Conservation (phyloP, 305 asterid genomes). For the Fraxinus sp. region DNA sequence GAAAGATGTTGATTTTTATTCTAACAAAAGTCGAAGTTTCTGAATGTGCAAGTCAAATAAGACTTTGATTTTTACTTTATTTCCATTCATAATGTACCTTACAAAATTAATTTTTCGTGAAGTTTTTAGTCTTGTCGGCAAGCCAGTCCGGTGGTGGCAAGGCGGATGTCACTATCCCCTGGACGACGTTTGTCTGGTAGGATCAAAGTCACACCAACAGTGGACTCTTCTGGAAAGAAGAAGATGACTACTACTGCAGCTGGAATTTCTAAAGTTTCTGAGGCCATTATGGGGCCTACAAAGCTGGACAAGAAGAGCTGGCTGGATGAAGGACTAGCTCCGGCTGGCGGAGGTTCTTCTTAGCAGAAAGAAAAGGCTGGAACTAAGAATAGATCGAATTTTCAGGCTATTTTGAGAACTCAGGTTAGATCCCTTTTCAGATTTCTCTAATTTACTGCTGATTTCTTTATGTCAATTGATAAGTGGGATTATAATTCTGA, state of each 20-base stretch:
- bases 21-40: too few relatives aligned
- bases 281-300: conserved; percentile 54
- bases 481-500: neutral
- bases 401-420: conserved; percentile 87
- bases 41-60: too few relatives aligned
- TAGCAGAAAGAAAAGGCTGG: conserved; percentile 51
- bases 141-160: conserved; percentile 64
- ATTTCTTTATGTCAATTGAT: neutral
- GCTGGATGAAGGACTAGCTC: conserved; percentile 63
- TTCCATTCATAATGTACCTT: too few relatives aligned
- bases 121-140: too few relatives aligned
- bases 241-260: conserved; percentile 60
- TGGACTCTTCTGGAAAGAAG: conserved; percentile 76
- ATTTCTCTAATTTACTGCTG: neutral
- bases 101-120: too few relatives aligned
- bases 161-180: conserved; percentile 84
- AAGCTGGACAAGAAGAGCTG: conserved; percentile 76
- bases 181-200: conserved; percentile 71
- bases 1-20: too few relatives aligned
- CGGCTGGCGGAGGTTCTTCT: conserved; percentile 45
- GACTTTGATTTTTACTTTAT: too few relatives aligned
- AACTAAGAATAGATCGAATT: conserved; percentile 51
- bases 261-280: conserved; percentile 72
- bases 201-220: conserved; percentile 54
- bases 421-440: conserved; percentile 45